These are phyloP conservation scores for Lepidium aucheri DNA, from an alignment of 345 rosid genomes.

Conservation along the genomic window DNA sequence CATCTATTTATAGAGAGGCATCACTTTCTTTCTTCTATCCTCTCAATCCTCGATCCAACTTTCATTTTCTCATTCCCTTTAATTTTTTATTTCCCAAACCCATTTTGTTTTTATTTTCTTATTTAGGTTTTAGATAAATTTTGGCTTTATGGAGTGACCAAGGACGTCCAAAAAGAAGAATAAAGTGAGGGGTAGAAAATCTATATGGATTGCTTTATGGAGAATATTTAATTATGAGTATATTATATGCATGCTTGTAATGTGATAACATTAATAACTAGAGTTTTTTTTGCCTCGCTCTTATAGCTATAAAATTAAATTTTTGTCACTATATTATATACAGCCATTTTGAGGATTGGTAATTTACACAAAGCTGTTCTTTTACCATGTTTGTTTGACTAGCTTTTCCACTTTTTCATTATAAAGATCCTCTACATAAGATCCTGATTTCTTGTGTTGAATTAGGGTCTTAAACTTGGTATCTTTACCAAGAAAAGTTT, in stretches of 20 bases:
- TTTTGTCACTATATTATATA: neutral
- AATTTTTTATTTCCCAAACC: neutral
- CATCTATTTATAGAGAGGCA: conserved; percentile 25
- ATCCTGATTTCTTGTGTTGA: too few species aligned
- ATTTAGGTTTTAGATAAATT: neutral
- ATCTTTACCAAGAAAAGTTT: too few species aligned
- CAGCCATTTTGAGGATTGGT: neutral
- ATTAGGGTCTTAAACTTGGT: too few species aligned
- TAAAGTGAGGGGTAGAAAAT: conserved; percentile 1
- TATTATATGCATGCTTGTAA: conserved; percentile 20
- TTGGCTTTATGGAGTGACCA: neutral
- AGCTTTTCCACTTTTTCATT: too few species aligned
- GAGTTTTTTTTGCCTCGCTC: conserved; percentile 1
- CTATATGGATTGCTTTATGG: conserved; percentile 6
- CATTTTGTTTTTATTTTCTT: neutral
- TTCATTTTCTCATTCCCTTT: neutral
- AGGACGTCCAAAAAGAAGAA: neutral
- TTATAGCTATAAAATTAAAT: neutral
- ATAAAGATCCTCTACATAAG: too few species aligned
- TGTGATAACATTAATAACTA: conserved; percentile 12
- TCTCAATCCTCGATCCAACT: conserved; percentile 14
- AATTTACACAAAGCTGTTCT: too few species aligned
- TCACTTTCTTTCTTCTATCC: conserved; percentile 12
- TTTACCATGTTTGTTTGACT: too few species aligned
- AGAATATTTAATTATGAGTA: conserved; percentile 17